Base-by-base conservation (phyloP, 2,329 filamentous ascomycete genomes). In the Neofusicoccum umdonicola region DNA sequence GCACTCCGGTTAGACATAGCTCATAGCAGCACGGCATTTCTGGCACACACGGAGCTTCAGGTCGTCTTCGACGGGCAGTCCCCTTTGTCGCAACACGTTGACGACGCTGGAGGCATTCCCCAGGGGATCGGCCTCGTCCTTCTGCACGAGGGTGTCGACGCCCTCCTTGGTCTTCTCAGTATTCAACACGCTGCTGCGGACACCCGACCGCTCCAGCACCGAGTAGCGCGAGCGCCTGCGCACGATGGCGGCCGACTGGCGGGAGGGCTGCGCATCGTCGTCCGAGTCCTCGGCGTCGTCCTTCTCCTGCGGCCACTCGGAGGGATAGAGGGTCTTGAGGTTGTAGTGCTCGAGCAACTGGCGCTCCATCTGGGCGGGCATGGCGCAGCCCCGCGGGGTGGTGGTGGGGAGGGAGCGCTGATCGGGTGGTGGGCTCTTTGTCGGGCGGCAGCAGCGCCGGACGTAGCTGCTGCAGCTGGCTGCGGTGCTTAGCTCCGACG, bases 111-210 rank as follows among this genome's bases (percentile, higher is more conserved):
- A 90, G 1, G 90, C 88, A 61, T 88, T 88, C n/a, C 95, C 95
- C 62, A 99, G 79, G 4, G 95, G 93, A 79, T 99, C 95, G 1
- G 92, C 87, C 77, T 99, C 96, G 75, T 99, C 95, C 74, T 90
- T 90, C 73, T 95, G 91, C 35, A 96, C 91, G 66, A 94, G 79
- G 70, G 88, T 95, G 68, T 91, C 90, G 51, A 89, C 83, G 35
- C 89, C 89, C 72, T 87, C 86, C 57, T 85, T 85, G 2, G 85
- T 87, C 72, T 85, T 88, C 74, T 92, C 87, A 4, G 89, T 86
- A 1, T 90, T 90, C 0, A 87, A 85, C 17, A 91, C 79, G 74
- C 87, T 91, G 71, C 85, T 85, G 65, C 88, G 84, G 70, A 88
- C 86, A 54, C 90, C 85, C 62, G 87, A 87, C 65, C 89, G 86